Percentiles rank a stretch among this genome's conserved stretches.
Conservation (phyloP, 1,284 basidiomycete genomes). For the Hemileia vastatrix region DNA sequence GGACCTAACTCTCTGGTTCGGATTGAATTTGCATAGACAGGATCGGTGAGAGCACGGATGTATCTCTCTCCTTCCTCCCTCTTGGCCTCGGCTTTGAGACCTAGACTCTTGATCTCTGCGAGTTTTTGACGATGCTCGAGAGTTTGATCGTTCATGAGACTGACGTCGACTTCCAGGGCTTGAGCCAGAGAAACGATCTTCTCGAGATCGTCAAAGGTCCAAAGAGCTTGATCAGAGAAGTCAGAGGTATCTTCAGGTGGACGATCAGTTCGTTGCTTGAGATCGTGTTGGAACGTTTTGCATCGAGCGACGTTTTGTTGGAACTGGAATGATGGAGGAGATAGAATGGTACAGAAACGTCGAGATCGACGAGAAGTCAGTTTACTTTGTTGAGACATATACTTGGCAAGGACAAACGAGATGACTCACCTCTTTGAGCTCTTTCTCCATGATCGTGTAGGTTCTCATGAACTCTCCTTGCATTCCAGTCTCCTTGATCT, state of each 20-base stretch:
- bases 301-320: constrained; percentile 27
- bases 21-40: constrained; percentile 68
- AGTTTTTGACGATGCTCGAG: constrained; percentile 43
- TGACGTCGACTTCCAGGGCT: constrained; percentile 34
- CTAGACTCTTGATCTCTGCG: constrained; percentile 46
- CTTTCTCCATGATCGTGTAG: constrained; percentile 44
- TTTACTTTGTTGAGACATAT: neutral
- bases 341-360: neutral
- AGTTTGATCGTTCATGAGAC: constrained; percentile 34
- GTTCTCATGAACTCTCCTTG: constrained; percentile 38
- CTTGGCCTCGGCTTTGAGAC: constrained; percentile 51
- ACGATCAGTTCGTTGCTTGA: constrained; percentile 35
- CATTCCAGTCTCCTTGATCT: constrained; percentile 37
- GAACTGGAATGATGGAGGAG: constrained; percentile 7
- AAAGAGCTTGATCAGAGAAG: constrained; percentile 32
- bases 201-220: constrained; percentile 46
- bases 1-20: constrained; percentile 71
- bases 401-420: constrained; percentile 26
- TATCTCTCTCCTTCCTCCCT: constrained; percentile 66
- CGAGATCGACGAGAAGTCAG: neutral
- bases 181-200: constrained; percentile 34
- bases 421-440: constrained; percentile 40
- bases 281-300: constrained; percentile 39
- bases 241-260: constrained; percentile 29
- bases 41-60: constrained; percentile 62